Evolutionary conservation across 805 yeast genomes (phyloP), one percentile per base, ranked within the genome.

Genomic region (Saccharomyces eubayanus): DNA sequence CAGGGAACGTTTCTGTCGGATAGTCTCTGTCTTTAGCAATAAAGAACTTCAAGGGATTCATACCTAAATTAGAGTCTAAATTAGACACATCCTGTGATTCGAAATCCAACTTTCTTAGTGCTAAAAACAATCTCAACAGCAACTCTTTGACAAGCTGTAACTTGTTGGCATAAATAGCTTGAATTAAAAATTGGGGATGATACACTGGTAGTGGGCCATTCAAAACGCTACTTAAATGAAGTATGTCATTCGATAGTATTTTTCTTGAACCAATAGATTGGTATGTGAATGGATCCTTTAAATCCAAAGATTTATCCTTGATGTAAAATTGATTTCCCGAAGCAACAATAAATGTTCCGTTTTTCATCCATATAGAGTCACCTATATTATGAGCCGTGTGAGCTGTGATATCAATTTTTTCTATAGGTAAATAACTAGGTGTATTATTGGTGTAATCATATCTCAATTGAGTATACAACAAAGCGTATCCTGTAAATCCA

Each of bases 161-260:
- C 57, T 84, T 82, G 28, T 83, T 84, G 59, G 81, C 78, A 61
- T 85, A 83, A 20, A 91, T 66, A 4, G 84, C 73, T 66, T 91
- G 96, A 47, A 89, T 83, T 49, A 91, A 68, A 51, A 89, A 78
- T 67, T 90, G 96, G 0, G 98, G 98, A 63, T 92, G 97, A 61
- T 88, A 91, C 0, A 89, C 71, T 0, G 97, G 97, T 14, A 92
- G 68, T 0, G 95, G 94, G 31, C 97, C 97, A 70, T 91, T 91
- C 53, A 91, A 71, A 4, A 90, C 84, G 14, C 88, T 74, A 50
- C 85, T 87, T 54, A 91, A 74, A 59, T 85, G 86, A 55, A 87
- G 77, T 2, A 91, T 78, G 63, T 69, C 75, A 62, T 75, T 75
- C 1, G 76, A 72, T 10, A 82, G 74, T 46, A 83, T 82, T 55